Evolutionary conservation across 805 yeast species (phyloP), one percentile per base, ranked within the genome.

Genomic region (Saturnispora quitensis): DNA sequence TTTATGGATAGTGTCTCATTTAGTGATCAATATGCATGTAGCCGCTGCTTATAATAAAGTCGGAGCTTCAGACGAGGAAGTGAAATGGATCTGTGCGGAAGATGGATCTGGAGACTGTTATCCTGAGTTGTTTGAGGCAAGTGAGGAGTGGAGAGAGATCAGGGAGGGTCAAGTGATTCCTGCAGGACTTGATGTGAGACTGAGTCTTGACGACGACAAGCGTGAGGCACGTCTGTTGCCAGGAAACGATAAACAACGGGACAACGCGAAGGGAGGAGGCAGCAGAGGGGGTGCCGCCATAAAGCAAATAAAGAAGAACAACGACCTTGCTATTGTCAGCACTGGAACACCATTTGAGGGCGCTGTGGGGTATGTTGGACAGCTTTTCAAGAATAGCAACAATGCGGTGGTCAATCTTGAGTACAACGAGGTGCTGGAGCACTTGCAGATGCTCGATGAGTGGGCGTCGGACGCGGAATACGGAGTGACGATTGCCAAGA

Each of bases 151-250:
- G 95, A 80, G 82, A 68, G 62, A 62, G 2, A 77, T 90, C 5
- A 73, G 68, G 57, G 82, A 77, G 46, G 89, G 82, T n/a, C 96
- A 88, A 60, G 73, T 76, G 7, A 73, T 90, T 3, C 96, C 97
- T 0, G 78, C 77, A 6, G 98, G 97, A 0, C 67, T 86, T 34
- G 90, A 86, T 64, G 79, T 89, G 12, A 73, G 87, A 56, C 60
- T 90, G 58, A 83, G 88, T 63, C 67, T 89, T 52, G 87, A 83
- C n/a, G 81, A 89, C 0, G 82, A 84, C 18, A 65, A 68, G 27
- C 79, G 76, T 59, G 86, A 84, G 64, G 97, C 96, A 1, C 85
- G 80, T 57, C 54, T 84, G 5, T 58, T 80, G 4, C 42, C 40
- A 24, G 25, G 18, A 22, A 38, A 9, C 22, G 42, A 38, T 18